A percentile compares a stretch with the other conserved stretches of the same genome.
Evolutionary conservation across 2,329 filamentous ascomycete genomes (phyloP).

Genomic region (Leptographium radiaticola): DNA sequence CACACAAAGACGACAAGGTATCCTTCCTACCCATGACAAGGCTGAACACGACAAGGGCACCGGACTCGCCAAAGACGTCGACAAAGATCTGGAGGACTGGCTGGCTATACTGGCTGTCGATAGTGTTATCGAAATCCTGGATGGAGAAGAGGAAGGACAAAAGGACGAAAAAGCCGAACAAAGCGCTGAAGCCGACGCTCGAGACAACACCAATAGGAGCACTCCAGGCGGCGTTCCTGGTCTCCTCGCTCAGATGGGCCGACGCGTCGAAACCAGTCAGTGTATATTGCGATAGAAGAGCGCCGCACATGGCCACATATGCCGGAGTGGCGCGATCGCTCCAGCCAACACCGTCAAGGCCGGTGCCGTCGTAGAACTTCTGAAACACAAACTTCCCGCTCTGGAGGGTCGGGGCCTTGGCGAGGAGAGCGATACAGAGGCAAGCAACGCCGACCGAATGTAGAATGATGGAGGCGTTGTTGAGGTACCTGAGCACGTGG

Average conservation of each 20-base stretch:
- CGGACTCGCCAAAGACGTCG: conserved; percentile 40
- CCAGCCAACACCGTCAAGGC: conserved; percentile 34
- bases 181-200: conserved; percentile 38
- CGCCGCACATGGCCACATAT: conserved; percentile 40
- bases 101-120: conserved; percentile 32
- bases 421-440: conserved; percentile 41
- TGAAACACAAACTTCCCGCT: conserved; percentile 42
- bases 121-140: conserved; percentile 37
- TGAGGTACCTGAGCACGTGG: conserved; percentile 39
- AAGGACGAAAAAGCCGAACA: conserved; percentile 48
- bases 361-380: conserved; percentile 40
- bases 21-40: conserved; percentile 31
- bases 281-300: conserved; percentile 38
- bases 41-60: conserved; percentile 40
- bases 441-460: conserved; percentile 39
- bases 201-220: conserved; percentile 45
- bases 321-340: conserved; percentile 35
- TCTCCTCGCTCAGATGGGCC: conserved; percentile 46
- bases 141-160: conserved; percentile 44
- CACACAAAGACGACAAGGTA: neutral
- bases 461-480: conserved; percentile 41
- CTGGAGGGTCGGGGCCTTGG: conserved; percentile 43
- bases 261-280: conserved; percentile 35
- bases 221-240: conserved; percentile 39
- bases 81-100: conserved; percentile 46